phyloP scores from a whole-genome alignment of 2,329 filamentous ascomycete genomes.

The Penicillium italicum region DNA sequence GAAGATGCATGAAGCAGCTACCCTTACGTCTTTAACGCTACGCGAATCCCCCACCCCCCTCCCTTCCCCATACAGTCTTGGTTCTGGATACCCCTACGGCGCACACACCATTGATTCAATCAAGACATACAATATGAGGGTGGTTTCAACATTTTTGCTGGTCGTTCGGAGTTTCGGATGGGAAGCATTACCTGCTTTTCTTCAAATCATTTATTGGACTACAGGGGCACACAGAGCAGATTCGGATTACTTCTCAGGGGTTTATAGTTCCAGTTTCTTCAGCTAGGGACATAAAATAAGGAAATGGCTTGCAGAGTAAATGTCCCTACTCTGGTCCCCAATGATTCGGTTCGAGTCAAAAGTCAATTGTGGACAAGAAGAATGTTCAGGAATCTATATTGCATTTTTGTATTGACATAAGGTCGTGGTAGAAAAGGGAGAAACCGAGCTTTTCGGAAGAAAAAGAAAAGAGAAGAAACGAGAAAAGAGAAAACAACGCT shows the following conservation, averaged over 20 bases:
- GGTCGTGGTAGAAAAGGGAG: conserved; percentile 11
- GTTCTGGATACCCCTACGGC: conserved; percentile 10
- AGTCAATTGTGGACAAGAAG: conserved; percentile 12
- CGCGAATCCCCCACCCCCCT: conserved; percentile 3
- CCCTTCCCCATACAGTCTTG: conserved; percentile 4
- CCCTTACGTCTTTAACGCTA: conserved; percentile 1
- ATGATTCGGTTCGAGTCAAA: conserved; percentile 5
- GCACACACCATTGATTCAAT: conserved; percentile 1
- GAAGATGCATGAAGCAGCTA: conserved; percentile 36
- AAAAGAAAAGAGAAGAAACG: background rate
- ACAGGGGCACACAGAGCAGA: conserved; percentile 9
- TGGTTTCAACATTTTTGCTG: conserved; percentile 6
- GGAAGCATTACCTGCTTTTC: conserved; percentile 21
- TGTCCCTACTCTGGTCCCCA: background rate
- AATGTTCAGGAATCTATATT: conserved; percentile 19
- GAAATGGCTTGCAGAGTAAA: background rate
- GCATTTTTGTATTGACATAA: conserved; percentile 17
- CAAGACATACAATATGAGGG: background rate
- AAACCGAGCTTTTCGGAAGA: background rate
- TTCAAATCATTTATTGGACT: conserved; percentile 14
- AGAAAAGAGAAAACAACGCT: conserved; percentile 16
- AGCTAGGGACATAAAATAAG: background rate
- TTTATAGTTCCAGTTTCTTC: background rate
- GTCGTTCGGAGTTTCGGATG: conserved; percentile 21
- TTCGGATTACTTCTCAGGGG: conserved; percentile 4